These are phyloP conservation scores for Marasmius fiardii DNA, from an alignment of 1,284 basidiomycete genomes.

Conservation along the genomic window DNA sequence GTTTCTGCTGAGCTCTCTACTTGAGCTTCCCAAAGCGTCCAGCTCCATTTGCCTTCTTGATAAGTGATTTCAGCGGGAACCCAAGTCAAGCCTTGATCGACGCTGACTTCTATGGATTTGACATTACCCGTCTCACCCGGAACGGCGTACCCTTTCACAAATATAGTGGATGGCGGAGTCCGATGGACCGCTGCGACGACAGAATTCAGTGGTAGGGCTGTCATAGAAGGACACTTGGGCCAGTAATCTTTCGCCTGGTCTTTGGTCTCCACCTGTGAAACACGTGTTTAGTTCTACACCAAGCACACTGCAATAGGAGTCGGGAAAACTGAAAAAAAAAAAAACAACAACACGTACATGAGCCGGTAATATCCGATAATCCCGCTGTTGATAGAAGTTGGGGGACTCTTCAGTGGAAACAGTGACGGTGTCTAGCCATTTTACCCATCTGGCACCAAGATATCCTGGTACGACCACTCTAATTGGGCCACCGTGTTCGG, in stretches of 20 bases:
- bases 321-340: too few relatives aligned
- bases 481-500: constrained; percentile 70
- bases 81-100: constrained; percentile 53
- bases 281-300: neutral
- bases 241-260: constrained; percentile 35
- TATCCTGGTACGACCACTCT: constrained; percentile 69
- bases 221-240: constrained; percentile 53
- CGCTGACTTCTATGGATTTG: constrained; percentile 45
- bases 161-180: constrained; percentile 30
- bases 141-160: constrained; percentile 59
- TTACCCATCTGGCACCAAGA: constrained; percentile 58
- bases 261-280: constrained; percentile 42
- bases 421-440: constrained; percentile 68
- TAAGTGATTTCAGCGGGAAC: constrained; percentile 50
- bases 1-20: constrained; percentile 28
- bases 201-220: constrained; percentile 60
- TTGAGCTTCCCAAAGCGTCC: constrained; percentile 62
- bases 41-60: constrained; percentile 64
- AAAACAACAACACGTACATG: too few relatives aligned
- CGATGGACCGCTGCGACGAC: constrained; percentile 44
- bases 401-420: constrained; percentile 52
- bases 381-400: constrained; percentile 66
- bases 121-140: constrained; percentile 45
- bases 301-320: neutral
- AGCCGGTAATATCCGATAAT: constrained; percentile 65